These are phyloP conservation scores for Metschnikowia amazonensis DNA, from an alignment of 805 yeast genomes.

Conservation along the genomic window DNA sequence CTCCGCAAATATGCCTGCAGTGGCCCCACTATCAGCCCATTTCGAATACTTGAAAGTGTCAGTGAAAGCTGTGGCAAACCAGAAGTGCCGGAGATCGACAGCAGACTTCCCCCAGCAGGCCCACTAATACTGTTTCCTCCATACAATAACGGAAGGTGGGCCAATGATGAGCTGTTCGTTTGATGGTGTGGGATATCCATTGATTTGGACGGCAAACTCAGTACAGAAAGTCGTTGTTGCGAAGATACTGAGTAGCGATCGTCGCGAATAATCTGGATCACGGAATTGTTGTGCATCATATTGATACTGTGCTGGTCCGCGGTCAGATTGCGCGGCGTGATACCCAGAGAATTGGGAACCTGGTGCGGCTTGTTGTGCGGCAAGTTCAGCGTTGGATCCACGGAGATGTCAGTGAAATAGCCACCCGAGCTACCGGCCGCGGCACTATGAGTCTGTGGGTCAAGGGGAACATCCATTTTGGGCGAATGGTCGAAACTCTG, in stretches of 20 bases:
- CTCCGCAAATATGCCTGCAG: conserved; percentile 17
- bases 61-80: conserved; percentile 31
- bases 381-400: conserved; percentile 44
- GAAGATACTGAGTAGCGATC: conserved; percentile 35
- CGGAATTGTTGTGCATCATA: conserved; percentile 34
- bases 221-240: conserved; percentile 35
- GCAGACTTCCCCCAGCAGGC: conserved; percentile 33
- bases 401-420: conserved; percentile 41
- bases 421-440: conserved; percentile 36
- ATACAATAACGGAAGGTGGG: conserved; percentile 41
- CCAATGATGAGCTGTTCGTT: conserved; percentile 34
- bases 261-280: conserved; percentile 39
- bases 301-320: conserved; percentile 14
- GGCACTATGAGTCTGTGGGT: conserved; percentile 29
- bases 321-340: conserved; percentile 17
- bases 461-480: conserved; percentile 26
- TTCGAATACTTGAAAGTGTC: conserved; percentile 38
- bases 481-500: conserved; percentile 26
- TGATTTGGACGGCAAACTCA: conserved; percentile 41
- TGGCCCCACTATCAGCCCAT: conserved; percentile 35
- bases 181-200: conserved; percentile 48
- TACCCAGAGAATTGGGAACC: conserved; percentile 17
- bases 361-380: conserved; percentile 40
- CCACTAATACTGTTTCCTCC: conserved; percentile 43
- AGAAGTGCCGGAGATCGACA: conserved; percentile 36